phyloP scores from a whole-genome alignment of 2,329 filamentous ascomycete genomes.

The Arthrinium phaeospermum region DNA sequence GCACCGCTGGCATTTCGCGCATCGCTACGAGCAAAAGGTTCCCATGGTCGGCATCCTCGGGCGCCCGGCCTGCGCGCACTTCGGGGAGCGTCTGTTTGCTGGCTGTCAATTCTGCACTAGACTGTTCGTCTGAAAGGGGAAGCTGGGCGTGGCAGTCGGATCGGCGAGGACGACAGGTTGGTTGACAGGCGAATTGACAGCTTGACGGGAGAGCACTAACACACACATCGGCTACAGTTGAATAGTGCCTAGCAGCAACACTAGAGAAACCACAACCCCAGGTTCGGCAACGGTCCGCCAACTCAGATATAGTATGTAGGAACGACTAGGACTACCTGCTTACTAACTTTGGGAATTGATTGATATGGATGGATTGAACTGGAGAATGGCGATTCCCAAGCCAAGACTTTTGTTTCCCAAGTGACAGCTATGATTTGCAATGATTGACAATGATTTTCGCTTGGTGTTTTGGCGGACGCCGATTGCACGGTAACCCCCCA shows the following conservation, averaged over 20 bases:
- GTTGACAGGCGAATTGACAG: neutral
- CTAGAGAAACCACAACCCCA: neutral
- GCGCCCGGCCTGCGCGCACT: neutral
- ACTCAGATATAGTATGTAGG: neutral
- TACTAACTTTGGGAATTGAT: neutral
- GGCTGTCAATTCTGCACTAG: neutral
- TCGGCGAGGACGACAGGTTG: neutral
- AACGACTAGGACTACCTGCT: neutral
- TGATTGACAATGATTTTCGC: constrained; percentile 9
- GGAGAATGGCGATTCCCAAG: neutral
- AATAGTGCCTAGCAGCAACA: neutral
- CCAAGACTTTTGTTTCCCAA: constrained; percentile 3
- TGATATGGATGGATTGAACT: neutral
- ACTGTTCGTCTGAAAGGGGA: neutral
- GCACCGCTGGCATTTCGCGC: neutral
- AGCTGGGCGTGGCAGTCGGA: neutral
- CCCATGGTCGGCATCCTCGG: neutral
- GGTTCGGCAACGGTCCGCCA: neutral
- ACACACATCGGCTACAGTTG: neutral
- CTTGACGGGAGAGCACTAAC: neutral
- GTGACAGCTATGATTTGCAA: constrained; percentile 10
- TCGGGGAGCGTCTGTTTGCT: neutral
- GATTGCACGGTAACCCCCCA: neutral
- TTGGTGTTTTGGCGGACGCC: neutral
- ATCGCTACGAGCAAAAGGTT: neutral